Conservation (phyloP, 768 basidiomycete species). For the Pisolithus marmoratus region DNA sequence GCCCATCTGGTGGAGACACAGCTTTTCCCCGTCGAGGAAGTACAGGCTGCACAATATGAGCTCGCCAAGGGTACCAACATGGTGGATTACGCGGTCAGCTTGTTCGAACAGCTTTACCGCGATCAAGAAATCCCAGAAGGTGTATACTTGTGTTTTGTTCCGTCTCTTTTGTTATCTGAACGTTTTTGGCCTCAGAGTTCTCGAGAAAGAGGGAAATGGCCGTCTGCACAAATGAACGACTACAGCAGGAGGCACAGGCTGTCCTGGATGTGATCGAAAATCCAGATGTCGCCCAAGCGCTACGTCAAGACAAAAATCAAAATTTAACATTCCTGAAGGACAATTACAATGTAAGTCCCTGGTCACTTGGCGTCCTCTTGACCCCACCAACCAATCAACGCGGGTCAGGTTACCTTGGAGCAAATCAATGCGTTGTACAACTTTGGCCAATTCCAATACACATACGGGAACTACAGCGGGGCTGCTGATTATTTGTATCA, state of each 20-base stretch:
- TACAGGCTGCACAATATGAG: conserved; percentile 92
- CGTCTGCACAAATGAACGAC: conserved; percentile 73
- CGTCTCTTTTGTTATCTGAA: neutral
- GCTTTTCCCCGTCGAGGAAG: conserved; percentile 72
- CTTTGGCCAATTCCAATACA: conserved; percentile 98
- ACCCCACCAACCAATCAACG: conserved; percentile 2
- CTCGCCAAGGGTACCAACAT: conserved; percentile 97
- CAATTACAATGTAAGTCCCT: conserved; percentile 68
- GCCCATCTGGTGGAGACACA: conserved; percentile 76
- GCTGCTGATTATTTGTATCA: conserved; percentile 98
- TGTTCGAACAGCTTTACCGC: conserved; percentile 77
- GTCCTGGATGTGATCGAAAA: conserved; percentile 96
- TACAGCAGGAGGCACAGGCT: conserved; percentile 87
- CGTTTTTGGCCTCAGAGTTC: conserved; percentile 54
- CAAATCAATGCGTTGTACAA: conserved; percentile 96
- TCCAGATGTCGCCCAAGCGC: conserved; percentile 89
- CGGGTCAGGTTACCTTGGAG: conserved; percentile 76
- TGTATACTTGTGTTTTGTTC: conserved; percentile 26
- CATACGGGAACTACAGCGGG: conserved; percentile 95
- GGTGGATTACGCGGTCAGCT: conserved; percentile 85
- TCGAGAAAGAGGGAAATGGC: conserved; percentile 76
- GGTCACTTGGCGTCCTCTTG: neutral
- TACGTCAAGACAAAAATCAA: conserved; percentile 96
- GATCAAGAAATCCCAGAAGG: conserved; percentile 65
- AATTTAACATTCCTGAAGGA: conserved; percentile 93